phyloP scores from a whole-genome alignment of 441 rosid genomes.

The Breynia disticha region DNA sequence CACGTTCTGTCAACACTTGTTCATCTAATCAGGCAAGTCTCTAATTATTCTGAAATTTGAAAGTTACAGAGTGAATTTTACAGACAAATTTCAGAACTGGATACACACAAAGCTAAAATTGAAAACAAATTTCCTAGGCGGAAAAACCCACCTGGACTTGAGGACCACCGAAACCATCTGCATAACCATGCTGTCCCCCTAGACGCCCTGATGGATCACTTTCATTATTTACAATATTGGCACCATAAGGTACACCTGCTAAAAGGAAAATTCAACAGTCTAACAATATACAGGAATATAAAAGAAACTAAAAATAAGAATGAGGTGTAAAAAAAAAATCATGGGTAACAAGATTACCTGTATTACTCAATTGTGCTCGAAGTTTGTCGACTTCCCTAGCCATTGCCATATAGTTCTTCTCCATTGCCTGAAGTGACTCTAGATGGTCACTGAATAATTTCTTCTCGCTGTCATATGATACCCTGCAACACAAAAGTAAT shows the following conservation, averaged over 20 bases:
- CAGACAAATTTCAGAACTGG: too few relatives aligned
- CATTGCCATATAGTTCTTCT: conserved; percentile 77
- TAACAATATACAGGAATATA: not conserved
- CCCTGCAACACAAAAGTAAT: conserved; percentile 38
- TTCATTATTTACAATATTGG: conserved; percentile 38
- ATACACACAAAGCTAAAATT: too few relatives aligned
- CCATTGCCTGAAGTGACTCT: conserved; percentile 89
- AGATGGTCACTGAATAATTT: conserved; percentile 84
- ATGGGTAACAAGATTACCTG: conserved; percentile 34
- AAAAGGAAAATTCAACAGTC: conserved; percentile 14
- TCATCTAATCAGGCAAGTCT: too few relatives aligned
- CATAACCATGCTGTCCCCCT: conserved; percentile 38
- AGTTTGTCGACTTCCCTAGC: conserved; percentile 89
- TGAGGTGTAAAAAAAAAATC: conserved; percentile 1
- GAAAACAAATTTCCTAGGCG: too few relatives aligned
- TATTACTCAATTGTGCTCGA: conserved; percentile 54
- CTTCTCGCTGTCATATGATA: conserved; percentile 79
- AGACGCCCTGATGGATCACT: conserved; percentile 44
- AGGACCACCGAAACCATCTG: conserved; percentile 41
- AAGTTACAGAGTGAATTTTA: too few relatives aligned
- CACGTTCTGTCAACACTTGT: too few relatives aligned
- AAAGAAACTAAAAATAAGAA: not conserved
- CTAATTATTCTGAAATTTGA: too few relatives aligned
- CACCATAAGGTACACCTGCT: conserved; percentile 51
- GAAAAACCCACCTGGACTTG: conserved; percentile 44